These are phyloP conservation scores for Emmonsia crescens DNA, from an alignment of 2,329 filamentous ascomycete genomes.

Conservation along the genomic window DNA sequence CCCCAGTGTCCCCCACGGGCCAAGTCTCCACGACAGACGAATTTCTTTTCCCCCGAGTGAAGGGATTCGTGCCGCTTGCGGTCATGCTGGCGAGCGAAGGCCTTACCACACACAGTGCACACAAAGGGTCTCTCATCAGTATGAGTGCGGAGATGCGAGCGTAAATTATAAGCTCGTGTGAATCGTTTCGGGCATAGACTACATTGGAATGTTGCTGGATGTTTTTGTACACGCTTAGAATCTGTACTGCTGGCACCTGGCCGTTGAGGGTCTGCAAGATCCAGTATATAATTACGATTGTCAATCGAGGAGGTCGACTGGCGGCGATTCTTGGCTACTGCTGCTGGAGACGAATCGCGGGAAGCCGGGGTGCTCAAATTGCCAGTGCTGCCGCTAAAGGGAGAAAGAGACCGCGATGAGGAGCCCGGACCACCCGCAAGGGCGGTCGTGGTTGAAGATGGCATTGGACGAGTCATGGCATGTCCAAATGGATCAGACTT, in stretches of 20 bases:
- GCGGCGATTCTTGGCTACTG: conserved; percentile 28
- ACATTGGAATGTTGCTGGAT: conserved; percentile 95
- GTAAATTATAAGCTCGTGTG: conserved; percentile 89
- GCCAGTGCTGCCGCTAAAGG: conserved; percentile 24
- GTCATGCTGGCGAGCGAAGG: conserved; percentile 94
- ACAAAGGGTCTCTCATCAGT: conserved; percentile 96
- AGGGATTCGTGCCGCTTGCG: conserved; percentile 93
- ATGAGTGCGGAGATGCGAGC: conserved; percentile 89
- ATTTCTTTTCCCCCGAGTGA: conserved; percentile 97
- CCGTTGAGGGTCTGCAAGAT: conserved; percentile 78
- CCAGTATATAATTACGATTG: conserved; percentile 69
- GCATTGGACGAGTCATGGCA: conserved; percentile 30
- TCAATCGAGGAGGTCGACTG: conserved; percentile 39
- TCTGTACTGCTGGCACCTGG: conserved; percentile 52
- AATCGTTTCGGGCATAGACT: conserved; percentile 88
- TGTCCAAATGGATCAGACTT: conserved; percentile 52
- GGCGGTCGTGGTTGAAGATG: conserved; percentile 22
- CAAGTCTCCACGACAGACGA: conserved; percentile 86
- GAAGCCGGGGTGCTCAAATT: conserved; percentile 32
- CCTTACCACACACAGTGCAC: conserved; percentile 92
- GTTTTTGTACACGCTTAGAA: conserved; percentile 83
- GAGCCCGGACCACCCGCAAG: conserved; percentile 19
- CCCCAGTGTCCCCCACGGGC: conserved; percentile 80
- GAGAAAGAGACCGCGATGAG: conserved; percentile 35
- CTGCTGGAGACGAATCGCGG: conserved; percentile 34